Conservation (phyloP, 352 stramenopile species). For the Phytophthora kernoviae region DNA sequence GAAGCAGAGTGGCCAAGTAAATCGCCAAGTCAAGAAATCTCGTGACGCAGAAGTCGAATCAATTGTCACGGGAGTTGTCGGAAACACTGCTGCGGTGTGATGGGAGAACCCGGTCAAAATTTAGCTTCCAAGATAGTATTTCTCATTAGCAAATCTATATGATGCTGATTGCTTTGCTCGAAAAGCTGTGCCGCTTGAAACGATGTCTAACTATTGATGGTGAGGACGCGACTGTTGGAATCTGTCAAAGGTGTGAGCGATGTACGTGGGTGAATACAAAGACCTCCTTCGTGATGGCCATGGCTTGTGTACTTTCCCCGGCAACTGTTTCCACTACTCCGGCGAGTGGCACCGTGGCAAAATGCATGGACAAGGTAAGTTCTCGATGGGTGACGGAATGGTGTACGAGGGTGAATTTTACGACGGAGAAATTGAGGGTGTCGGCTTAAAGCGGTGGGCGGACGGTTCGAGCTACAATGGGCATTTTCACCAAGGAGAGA, state of each 20-base stretch:
- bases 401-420: slow-evolving; percentile 63
- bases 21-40: slow-evolving; percentile 10
- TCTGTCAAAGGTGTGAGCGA: neutral
- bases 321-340: slow-evolving; percentile 59
- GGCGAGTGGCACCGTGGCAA: slow-evolving; percentile 65
- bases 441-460: slow-evolving; percentile 55
- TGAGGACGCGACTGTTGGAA: too few species aligned
- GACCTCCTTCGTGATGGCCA: slow-evolving; percentile 50
- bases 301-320: slow-evolving; percentile 53
- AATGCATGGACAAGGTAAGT: slow-evolving; percentile 61
- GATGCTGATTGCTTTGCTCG: slow-evolving; percentile 7
- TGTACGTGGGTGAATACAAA: slow-evolving; percentile 47
- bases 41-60: slow-evolving; percentile 1
- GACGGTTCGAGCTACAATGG: slow-evolving; percentile 66
- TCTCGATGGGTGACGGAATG: slow-evolving; percentile 37
- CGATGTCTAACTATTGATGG: too few species aligned
- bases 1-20: slow-evolving; percentile 12
- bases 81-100: slow-evolving; percentile 18
- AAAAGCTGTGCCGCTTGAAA: too few species aligned
- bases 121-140: slow-evolving; percentile 35
- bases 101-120: slow-evolving; percentile 14
- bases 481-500: slow-evolving; percentile 54
- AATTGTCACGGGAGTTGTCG: slow-evolving; percentile 1
- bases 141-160: slow-evolving; percentile 23
- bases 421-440: slow-evolving; percentile 64